These are phyloP conservation scores for Scortechinia acanthostroma DNA, from an alignment of 2,329 filamentous ascomycete genomes.

Conservation along the genomic window DNA sequence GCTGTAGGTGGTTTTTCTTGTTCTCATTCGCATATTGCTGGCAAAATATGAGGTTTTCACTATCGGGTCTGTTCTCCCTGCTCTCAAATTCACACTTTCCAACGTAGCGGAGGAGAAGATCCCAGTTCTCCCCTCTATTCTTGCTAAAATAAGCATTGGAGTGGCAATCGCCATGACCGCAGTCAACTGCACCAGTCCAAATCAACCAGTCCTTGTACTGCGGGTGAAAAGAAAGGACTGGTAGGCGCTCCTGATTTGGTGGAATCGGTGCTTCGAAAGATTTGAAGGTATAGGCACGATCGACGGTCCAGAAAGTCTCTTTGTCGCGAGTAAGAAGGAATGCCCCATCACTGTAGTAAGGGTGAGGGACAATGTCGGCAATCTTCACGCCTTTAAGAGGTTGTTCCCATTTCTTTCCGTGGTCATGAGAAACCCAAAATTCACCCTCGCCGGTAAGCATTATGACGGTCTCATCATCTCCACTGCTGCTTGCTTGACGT, in stretches of 20 bases:
- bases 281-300: conserved; percentile 70
- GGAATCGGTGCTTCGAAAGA: conserved; percentile 65
- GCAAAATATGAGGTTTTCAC: conserved; percentile 50
- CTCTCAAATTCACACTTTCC: conserved; percentile 78
- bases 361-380: conserved; percentile 67
- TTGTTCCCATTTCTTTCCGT: conserved; percentile 77
- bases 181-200: conserved; percentile 68
- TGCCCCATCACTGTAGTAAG: conserved; percentile 74
- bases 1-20: conserved; percentile 33
- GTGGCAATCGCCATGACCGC: conserved; percentile 49
- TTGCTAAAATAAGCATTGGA: conserved; percentile 69
- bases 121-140: conserved; percentile 77
- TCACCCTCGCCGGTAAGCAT: conserved; percentile 37
- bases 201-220: conserved; percentile 83
- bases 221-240: conserved; percentile 69
- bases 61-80: conserved; percentile 42
- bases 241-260: conserved; percentile 29
- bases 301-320: conserved; percentile 73
- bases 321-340: conserved; percentile 70
- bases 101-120: conserved; percentile 66
- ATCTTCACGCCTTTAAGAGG: conserved; percentile 62
- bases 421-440: conserved; percentile 72
- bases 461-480: conserved; percentile 67
- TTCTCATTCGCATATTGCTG: conserved; percentile 57
- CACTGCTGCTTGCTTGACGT: conserved; percentile 54